Percentiles rank a stretch among this genome's conserved stretches.
These are phyloP conservation scores for Aureobasidium sp. DNA, from an alignment of 2,329 filamentous ascomycete genomes.

Conservation along the genomic window DNA sequence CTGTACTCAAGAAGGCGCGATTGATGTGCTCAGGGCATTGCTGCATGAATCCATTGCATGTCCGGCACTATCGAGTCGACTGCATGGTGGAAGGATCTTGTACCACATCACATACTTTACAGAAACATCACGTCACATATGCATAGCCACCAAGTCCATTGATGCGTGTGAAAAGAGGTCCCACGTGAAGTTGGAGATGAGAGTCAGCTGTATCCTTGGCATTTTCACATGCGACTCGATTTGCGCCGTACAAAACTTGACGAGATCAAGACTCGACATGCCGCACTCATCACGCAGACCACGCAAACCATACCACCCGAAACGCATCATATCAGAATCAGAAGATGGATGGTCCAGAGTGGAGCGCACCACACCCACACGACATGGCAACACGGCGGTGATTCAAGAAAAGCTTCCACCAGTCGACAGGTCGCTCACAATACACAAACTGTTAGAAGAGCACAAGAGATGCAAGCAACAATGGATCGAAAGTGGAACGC, in stretches of 20 bases:
- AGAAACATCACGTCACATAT: too few relatives aligned
- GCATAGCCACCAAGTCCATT: too few relatives aligned
- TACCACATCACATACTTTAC: too few relatives aligned
- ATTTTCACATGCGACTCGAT: constrained; percentile 9
- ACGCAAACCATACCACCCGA: constrained; percentile 1
- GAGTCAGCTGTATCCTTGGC: background rate
- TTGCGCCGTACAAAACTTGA: background rate
- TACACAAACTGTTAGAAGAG: constrained; percentile 15
- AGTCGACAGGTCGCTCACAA: constrained; percentile 11
- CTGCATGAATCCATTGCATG: background rate
- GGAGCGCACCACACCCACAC: background rate
- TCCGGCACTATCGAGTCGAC: background rate
- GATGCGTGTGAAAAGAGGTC: too few relatives aligned
- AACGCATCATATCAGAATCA: background rate
- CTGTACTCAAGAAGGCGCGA: background rate
- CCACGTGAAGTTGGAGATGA: too few relatives aligned
- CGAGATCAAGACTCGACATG: constrained; percentile 3
- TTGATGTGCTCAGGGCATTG: background rate
- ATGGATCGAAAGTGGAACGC: constrained; percentile 1
- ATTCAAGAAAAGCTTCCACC: background rate
- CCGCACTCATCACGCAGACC: constrained; percentile 17
- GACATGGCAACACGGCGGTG: background rate
- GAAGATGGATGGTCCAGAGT: constrained; percentile 18
- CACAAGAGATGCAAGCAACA: constrained; percentile 7
- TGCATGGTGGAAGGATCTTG: background rate